These are phyloP conservation scores for barley (Hordeum vulgare) DNA, from an alignment of 176 grass and related monocot genomes.

Conservation along the genomic window DNA sequence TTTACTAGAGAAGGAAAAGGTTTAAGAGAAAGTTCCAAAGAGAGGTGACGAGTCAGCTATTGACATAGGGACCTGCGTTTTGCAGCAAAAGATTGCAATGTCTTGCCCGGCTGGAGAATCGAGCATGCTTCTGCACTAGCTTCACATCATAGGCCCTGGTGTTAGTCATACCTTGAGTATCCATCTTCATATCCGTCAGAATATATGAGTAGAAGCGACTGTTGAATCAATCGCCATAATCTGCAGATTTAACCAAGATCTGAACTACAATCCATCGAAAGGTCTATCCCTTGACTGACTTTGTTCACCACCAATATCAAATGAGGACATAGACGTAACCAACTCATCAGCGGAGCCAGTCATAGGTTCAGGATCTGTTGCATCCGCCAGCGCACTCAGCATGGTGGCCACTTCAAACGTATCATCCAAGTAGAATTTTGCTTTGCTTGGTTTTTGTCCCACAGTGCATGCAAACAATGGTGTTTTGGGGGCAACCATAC, in stretches of 20 bases:
- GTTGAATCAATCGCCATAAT: conserved; percentile 34
- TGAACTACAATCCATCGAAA: conserved; percentile 28
- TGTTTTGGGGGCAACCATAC: conserved; percentile 54
- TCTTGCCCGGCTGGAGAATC: not conserved
- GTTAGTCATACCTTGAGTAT: conserved; percentile 25
- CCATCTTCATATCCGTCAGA: conserved; percentile 27
- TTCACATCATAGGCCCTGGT: conserved; percentile 23
- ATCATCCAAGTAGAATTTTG: conserved; percentile 97
- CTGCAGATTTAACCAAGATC: conserved; percentile 8
- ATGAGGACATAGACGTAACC: conserved; percentile 3
- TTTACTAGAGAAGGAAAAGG: conserved; percentile 13
- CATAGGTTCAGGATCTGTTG: conserved; percentile 36
- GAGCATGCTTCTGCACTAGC: not conserved
- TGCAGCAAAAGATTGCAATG: conserved; percentile 14
- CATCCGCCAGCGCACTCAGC: conserved; percentile 61
- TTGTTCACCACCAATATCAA: conserved; percentile 31
- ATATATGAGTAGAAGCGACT: conserved; percentile 20
- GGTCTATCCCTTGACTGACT: conserved; percentile 21
- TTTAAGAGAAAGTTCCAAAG: conserved; percentile 23
- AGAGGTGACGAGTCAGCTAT: conserved; percentile 35
- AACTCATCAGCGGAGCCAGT: conserved; percentile 12
- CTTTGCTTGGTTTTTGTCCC: conserved; percentile 97
- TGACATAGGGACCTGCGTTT: conserved; percentile 34
- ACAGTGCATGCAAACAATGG: conserved; percentile 83
- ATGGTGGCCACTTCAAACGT: conserved; percentile 84